Evolutionary conservation across 768 basidiomycete genomes (phyloP).

Genomic region (Gloeophyllum trabeum): DNA sequence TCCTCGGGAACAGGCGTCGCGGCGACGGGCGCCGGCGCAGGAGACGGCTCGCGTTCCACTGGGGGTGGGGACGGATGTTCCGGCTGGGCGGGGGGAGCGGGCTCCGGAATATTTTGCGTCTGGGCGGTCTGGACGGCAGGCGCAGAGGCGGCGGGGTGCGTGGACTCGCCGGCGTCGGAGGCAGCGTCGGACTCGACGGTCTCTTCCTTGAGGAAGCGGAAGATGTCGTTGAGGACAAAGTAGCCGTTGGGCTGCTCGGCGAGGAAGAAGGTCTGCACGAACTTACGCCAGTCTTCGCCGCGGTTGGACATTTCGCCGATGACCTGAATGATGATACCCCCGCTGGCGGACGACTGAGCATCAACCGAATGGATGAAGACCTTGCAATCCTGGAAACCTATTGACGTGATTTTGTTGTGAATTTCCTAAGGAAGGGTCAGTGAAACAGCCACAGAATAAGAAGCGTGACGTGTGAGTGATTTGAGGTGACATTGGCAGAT

Average conservation of each 20-base stretch:
- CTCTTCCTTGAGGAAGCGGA: slow-evolving; percentile 98
- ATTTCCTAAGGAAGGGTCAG: slow-evolving; percentile 71
- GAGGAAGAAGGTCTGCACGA: slow-evolving; percentile 99
- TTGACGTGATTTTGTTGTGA: slow-evolving; percentile 88
- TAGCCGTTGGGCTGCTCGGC: slow-evolving; percentile 99
- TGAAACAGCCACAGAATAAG: not conserved
- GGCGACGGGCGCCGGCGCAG: slow-evolving; percentile 24
- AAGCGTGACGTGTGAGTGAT: slow-evolving; percentile 1
- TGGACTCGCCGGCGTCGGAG: slow-evolving; percentile 39
- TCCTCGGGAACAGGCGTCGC: slow-evolving; percentile 15
- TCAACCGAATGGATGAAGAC: slow-evolving; percentile 99
- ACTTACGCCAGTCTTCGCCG: slow-evolving; percentile 90
- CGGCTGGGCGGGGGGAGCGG: slow-evolving; percentile 13
- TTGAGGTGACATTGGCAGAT: not conserved
- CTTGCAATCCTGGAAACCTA: slow-evolving; percentile 94
- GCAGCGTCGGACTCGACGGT: slow-evolving; percentile 69
- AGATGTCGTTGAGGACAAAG: slow-evolving; percentile 99
- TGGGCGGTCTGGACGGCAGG: slow-evolving; percentile 17
- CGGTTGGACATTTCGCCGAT: slow-evolving; percentile 98
- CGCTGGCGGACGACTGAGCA: slow-evolving; percentile 88
- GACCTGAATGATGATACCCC: slow-evolving; percentile 98
- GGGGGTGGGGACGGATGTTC: slow-evolving; percentile 11
- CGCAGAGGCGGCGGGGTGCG: too few species aligned
- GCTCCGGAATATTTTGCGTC: slow-evolving; percentile 22
- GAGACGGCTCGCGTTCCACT: slow-evolving; percentile 9